Evolutionary conservation across 345 rosid species (phyloP), one percentile per base, ranked within the genome.

Genomic region (Lepidium didymum): DNA sequence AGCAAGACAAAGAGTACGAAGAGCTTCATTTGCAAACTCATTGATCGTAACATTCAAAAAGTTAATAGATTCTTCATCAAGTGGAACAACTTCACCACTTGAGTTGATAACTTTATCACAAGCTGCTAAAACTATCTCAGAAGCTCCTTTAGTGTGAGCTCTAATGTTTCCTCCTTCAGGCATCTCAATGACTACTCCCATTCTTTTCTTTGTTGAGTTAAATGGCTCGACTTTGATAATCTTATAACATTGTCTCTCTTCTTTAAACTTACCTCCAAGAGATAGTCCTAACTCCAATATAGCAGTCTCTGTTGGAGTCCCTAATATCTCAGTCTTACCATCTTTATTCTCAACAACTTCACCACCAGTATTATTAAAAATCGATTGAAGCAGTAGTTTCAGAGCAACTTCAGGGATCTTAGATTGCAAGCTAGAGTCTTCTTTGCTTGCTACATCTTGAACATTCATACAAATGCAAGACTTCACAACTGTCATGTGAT

Each of bases 231-330:
- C 92, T 81, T 86, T 89, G 16, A 87, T 74, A 46, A 86, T 68
- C 62, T 81, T 89, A 4, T 70, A 62, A 15, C 80, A 72, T 57
- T 84, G 61, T 65, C 89, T 75, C 71, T 81, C 92, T 4, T 79
- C 75, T 64, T 79, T 92, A 54, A 84, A 89, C 64, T 85, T 81
- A 58, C 96, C 96, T 68, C 96, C 95, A 27, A 92, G 84, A 65
- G 95, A 81, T 70, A 92, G 55, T 25, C 89, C 96, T 67, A 87
- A 85, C 72, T 89, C 95, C 69, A 92, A 63, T 51, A 92, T 67
- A 72, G 98, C 96, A 44, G 92, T 81, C 77, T 92, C 96, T 1
- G 98, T 92, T 3, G 98, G 98, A 8, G 95, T 80, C 68, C 98
- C 96, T 62, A 89, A 45, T 42, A 92, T 89, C 84, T 87, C 96